Conservation (phyloP, 805 yeast species). For the Candida multigemmis region DNA sequence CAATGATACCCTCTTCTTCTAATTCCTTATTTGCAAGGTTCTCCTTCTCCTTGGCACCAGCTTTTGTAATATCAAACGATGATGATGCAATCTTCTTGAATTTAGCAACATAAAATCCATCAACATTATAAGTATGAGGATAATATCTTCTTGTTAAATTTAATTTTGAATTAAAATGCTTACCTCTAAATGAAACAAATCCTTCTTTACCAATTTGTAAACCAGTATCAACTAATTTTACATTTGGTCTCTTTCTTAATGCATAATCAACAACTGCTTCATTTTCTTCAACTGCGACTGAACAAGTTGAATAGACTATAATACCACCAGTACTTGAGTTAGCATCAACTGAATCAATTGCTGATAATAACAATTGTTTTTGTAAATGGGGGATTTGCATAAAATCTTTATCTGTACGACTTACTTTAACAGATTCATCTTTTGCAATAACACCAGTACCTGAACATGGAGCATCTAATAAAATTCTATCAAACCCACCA, state of each 20-base stretch:
- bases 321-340: constrained; percentile 86
- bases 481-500: constrained; percentile 94
- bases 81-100: constrained; percentile 85
- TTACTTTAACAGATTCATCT: constrained; percentile 88
- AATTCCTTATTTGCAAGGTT: constrained; percentile 72
- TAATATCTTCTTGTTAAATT: constrained; percentile 88
- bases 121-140: constrained; percentile 97
- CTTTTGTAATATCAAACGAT: constrained; percentile 75
- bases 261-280: constrained; percentile 99
- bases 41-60: constrained; percentile 85
- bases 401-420: constrained; percentile 93
- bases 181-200: constrained; percentile 88
- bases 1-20: constrained; percentile 71
- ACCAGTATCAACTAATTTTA: constrained; percentile 86
- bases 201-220: constrained; percentile 94
- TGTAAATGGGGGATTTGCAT: constrained; percentile 95
- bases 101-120: constrained; percentile 96
- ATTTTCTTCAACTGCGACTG: constrained; percentile 96
- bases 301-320: constrained; percentile 95
- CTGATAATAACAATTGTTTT: constrained; percentile 85
- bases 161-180: constrained; percentile 70
- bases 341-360: constrained; percentile 96
- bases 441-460: constrained; percentile 99
- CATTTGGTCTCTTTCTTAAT: constrained; percentile 91
- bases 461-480: constrained; percentile 97